Percentiles rank a stretch among this genome's conserved stretches.
These are phyloP conservation scores for Phytophthora agathidicida DNA, from an alignment of 352 stramenopile genomes.

Conservation along the genomic window DNA sequence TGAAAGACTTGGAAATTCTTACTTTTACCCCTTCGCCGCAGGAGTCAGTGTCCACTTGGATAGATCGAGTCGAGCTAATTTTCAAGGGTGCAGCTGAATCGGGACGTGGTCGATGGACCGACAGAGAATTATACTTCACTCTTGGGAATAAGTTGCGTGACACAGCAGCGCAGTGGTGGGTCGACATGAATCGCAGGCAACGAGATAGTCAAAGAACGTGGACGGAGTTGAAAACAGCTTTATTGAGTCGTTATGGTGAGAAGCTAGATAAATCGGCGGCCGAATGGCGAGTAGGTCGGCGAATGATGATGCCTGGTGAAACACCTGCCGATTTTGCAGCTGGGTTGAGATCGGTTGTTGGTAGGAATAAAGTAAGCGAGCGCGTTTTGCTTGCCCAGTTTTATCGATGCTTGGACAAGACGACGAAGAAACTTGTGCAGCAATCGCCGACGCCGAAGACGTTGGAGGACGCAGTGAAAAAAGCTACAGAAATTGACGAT, in stretches of 20 bases:
- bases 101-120: background rate
- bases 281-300: background rate
- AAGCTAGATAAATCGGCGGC: background rate
- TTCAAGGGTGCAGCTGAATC: background rate
- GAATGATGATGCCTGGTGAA: background rate
- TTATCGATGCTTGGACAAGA: background rate
- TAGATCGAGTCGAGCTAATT: background rate
- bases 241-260: background rate
- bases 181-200: background rate
- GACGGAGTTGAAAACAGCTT: background rate
- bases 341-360: background rate
- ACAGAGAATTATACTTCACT: background rate
- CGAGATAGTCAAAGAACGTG: background rate
- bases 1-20: background rate
- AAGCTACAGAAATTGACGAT: background rate
- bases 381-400: background rate
- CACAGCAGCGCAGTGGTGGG: background rate
- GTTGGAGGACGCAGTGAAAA: background rate
- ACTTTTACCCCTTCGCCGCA: background rate
- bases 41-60: background rate
- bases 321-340: background rate
- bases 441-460: background rate
- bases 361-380: background rate
- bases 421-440: background rate
- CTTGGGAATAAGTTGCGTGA: background rate